Evolutionary conservation across 805 yeast species (phyloP), one percentile per base, ranked within the genome.

Genomic region (Spathaspora hagerdaliae): DNA sequence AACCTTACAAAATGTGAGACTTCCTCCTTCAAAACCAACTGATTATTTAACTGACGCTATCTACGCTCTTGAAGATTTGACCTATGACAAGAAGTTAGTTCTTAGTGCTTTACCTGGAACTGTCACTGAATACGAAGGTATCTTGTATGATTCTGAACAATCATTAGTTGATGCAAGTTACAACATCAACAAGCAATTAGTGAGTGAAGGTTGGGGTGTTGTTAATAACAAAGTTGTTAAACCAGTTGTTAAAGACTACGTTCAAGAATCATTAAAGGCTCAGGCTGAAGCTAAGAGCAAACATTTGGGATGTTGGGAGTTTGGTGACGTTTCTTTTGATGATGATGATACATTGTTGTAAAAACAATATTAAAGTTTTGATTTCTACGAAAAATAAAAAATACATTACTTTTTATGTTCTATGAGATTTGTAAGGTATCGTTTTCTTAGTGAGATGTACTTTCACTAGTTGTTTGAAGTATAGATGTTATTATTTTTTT

Each of bases 261-360:
- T 58, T 19, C 53, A 51, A 8, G 66, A 60, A 7, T 60, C 82
- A 43, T 46, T 67, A 41, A 62, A 57, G 31, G 67, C 71, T 2
- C 84, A 85, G 61, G 48, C 53, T 14, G 54, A 51, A 6, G 89
- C 89, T 27, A 78, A 73, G 58, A 43, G 61, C 13, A 61, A 55
- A 31, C 82, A 79, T 49, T 56, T 64, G 15, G 90, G 90, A 5
- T 82, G 87, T 58, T 85, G 91, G 91, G 81, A 82, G 63, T 81
- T 78, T 53, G 91, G 91, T 42, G 89, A 85, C 58, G 77, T 85
- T 33, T 76, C 83, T 34, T 80, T 72, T 44, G 84, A 79, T 45
- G 85, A 80, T 5, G 72, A 65, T 31, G 55, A 49, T n/a, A 36
- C 29, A 26, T 15, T 38, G n/a, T 33, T 33, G 14, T 33, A 33